Base-by-base conservation (phyloP, 2,329 filamentous ascomycete species). In the Cordyceps cateniannulata region DNA sequence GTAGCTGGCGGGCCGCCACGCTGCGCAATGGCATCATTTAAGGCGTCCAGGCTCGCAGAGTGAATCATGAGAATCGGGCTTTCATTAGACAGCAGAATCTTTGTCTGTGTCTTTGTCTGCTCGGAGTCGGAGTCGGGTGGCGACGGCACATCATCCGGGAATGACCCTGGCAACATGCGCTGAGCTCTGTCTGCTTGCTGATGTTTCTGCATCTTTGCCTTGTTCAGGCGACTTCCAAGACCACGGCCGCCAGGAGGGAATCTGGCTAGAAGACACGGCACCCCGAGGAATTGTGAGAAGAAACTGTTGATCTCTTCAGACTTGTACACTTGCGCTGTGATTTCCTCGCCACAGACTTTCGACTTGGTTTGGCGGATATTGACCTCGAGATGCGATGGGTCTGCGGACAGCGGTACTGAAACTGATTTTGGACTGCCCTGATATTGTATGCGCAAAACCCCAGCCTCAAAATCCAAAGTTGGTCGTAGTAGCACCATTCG, bases 1-100 rank as follows among this genome's bases (percentile, higher is more conserved):
- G 85, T 80, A 3, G 92, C 86, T 0, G 83, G 79, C 63, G 81
- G 85, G n/a, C 85, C 84, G 22, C 83, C 83, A n/a, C 76, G 79
- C 4, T 75, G 73, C 58, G 76, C 81, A 66, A 98, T 95, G 14
- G 85, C 78, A 62, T 82, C 77, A 69, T 98, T 98, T 8, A 98
- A 76, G 2, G 81, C 82, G 51, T 90, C 86, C 52, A 98, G 82
- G 66, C 92, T 97, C 10, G 89, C 86, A 59, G 85, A 82, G 22
- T 90, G 91, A 60, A 98, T 87, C 51, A 91, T 84, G 0, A 99
- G 81, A 49, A 99, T 96, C 0, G 95, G 93, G 58, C 91, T 96
- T 73, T 98, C 95, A 71, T 99, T 99, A 25, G 93, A 90, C 3
- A 99, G 78, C 0, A 95, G 77, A 38, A 98, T 92, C 3, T 86